These are phyloP conservation scores for Hymenoscyphus scutula DNA, from an alignment of 2,329 filamentous ascomycete genomes.

Conservation along the genomic window DNA sequence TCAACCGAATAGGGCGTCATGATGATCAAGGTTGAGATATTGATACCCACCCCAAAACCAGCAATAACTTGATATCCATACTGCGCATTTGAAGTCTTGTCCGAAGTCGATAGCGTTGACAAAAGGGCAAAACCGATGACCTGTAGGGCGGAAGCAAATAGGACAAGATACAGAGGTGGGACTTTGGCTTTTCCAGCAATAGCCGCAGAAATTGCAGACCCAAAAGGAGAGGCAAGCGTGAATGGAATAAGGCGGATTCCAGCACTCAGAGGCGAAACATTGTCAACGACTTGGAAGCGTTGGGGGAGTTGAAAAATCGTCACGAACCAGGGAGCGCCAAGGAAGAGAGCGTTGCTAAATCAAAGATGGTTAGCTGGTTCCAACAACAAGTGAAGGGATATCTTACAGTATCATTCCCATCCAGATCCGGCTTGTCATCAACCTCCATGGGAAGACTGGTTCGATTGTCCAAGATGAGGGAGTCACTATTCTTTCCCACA, in stretches of 20 bases:
- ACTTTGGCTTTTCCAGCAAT: slow-evolving; percentile 6
- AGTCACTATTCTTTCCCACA: background rate
- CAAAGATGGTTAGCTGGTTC: no score
- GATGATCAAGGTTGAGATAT: slow-evolving; percentile 4
- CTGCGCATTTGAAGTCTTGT: background rate
- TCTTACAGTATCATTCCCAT: slow-evolving; percentile 16
- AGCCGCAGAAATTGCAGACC: background rate
- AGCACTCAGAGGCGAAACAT: background rate
- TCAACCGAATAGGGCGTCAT: background rate
- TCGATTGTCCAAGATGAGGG: no score
- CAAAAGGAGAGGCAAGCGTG: background rate
- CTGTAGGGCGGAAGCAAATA: background rate
- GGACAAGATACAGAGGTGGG: background rate
- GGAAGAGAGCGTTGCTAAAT: background rate
- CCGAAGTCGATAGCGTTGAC: background rate
- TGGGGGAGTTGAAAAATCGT: slow-evolving; percentile 1
- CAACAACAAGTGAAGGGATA: no score
- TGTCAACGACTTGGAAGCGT: slow-evolving; percentile 8
- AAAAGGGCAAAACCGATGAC: slow-evolving; percentile 4
- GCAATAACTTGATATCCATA: slow-evolving; percentile 12
- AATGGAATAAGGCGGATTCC: slow-evolving; percentile 5
- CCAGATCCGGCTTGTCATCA: slow-evolving; percentile 18
- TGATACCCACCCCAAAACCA: slow-evolving; percentile 8
- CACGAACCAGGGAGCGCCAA: background rate
- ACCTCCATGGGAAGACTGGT: slow-evolving; percentile 20